phyloP scores from a whole-genome alignment of 345 rosid genomes.

The Heritiera littoralis region DNA sequence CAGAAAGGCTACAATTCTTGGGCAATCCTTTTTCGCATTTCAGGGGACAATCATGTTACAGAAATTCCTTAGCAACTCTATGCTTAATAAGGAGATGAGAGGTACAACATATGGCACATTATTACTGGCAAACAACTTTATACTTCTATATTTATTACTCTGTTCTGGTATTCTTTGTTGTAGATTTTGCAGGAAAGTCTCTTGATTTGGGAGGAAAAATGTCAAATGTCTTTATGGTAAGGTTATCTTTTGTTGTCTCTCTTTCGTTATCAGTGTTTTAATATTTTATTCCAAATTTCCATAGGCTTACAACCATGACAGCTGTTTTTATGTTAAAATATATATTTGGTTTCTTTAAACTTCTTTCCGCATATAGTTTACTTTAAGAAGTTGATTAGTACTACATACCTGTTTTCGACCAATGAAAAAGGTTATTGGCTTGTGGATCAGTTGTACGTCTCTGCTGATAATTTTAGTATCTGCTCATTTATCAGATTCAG shows the following conservation, averaged over 20 bases:
- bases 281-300: not conserved
- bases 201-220: conserved; percentile 9
- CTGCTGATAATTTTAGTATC: not conserved
- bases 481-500: not conserved
- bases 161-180: conserved; percentile 4
- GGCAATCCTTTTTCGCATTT: conserved; percentile 48
- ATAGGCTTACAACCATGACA: not conserved
- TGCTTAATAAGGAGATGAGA: not conserved
- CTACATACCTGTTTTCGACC: not conserved
- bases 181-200: conserved; percentile 5
- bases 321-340: not conserved
- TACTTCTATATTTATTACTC: not conserved
- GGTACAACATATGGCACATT: conserved; percentile 4
- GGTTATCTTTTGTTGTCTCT: not conserved
- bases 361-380: not conserved
- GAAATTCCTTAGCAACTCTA: conserved; percentile 28
- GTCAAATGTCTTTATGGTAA: not conserved
- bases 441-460: not conserved
- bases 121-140: not conserved
- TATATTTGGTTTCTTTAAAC: not conserved
- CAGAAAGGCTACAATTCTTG: conserved; percentile 44
- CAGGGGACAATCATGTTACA: conserved; percentile 52
- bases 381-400: not conserved
- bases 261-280: not conserved
- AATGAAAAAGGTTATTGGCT: not conserved